Evolutionary conservation across 2,329 filamentous ascomycete genomes (phyloP).

Genomic region (Hypoxylon sp.): DNA sequence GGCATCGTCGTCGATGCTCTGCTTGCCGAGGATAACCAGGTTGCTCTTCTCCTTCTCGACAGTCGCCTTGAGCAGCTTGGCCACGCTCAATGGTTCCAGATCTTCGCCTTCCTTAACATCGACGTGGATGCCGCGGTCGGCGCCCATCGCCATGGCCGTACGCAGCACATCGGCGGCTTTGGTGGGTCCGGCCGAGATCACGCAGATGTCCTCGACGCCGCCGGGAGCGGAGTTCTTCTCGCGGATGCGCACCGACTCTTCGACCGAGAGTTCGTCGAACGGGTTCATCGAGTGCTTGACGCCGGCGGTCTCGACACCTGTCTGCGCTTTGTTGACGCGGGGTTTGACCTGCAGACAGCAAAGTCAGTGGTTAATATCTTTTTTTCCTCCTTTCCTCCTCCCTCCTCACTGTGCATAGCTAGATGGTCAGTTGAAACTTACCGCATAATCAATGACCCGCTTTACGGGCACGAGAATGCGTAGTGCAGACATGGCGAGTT

Average conservation of each 20-base stretch:
- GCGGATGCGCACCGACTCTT: constrained; percentile 94
- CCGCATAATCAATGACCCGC: constrained; percentile 89
- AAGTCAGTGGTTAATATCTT: constrained; percentile 12
- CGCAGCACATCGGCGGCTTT: constrained; percentile 92
- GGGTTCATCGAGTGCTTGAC: constrained; percentile 99
- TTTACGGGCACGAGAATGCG: constrained; percentile 86
- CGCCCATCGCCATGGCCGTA: constrained; percentile 99
- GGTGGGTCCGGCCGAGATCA: constrained; percentile 87
- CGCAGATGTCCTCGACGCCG: constrained; percentile 91
- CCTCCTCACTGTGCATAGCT: neutral
- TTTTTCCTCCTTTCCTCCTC: constrained; percentile 4
- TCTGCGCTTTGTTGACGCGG: constrained; percentile 79
- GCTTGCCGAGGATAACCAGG: constrained; percentile 94
- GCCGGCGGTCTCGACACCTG: constrained; percentile 89
- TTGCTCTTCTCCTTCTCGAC: constrained; percentile 90
- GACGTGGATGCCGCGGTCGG: constrained; percentile 91
- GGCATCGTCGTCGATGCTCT: constrained; percentile 97
- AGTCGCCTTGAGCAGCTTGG: constrained; percentile 86
- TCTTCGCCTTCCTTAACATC: constrained; percentile 82
- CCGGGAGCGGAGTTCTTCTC: constrained; percentile 82
- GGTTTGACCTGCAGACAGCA: constrained; percentile 71
- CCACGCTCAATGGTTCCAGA: constrained; percentile 90
- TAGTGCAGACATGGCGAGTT: constrained; percentile 70
- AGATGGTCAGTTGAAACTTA: constrained; percentile 60
- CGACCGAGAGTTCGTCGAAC: constrained; percentile 97